phyloP scores from a whole-genome alignment of 2,329 filamentous ascomycete species.

The Alternaria incomplexa region DNA sequence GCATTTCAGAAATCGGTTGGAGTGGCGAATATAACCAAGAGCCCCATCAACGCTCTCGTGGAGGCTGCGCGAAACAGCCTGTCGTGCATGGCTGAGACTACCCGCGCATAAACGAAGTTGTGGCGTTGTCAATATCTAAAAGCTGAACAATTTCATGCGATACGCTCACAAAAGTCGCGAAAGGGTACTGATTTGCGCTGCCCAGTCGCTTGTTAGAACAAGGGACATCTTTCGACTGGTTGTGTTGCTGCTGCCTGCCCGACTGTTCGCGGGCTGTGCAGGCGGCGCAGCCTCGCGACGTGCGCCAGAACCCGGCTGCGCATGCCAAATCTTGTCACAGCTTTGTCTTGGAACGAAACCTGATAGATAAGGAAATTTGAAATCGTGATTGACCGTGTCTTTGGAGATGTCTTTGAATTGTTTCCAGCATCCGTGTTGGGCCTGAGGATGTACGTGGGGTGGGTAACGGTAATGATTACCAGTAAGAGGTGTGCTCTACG shows the following conservation, averaged over 20 bases:
- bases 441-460: background rate
- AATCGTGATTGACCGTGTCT: background rate
- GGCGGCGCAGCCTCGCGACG: background rate
- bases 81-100: conserved; percentile 2
- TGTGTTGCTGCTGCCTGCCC: conserved; percentile 6
- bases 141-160: conserved; percentile 8
- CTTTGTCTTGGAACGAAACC: background rate
- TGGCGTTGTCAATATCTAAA: background rate
- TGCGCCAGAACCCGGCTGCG: background rate
- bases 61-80: background rate
- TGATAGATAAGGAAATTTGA: background rate
- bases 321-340: background rate
- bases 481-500: background rate
- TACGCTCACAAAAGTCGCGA: background rate
- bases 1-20: background rate
- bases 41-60: background rate
- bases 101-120: background rate
- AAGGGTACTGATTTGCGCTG: background rate
- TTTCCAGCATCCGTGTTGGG: background rate
- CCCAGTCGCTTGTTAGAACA: conserved; percentile 6
- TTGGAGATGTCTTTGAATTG: background rate
- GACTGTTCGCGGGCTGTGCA: background rate
- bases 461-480: background rate
- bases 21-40: background rate
- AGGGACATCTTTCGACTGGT: background rate